A percentile compares a stretch with the other conserved stretches of the same genome.
phyloP scores from a whole-genome alignment of 345 rosid genomes.

The Melastoma malabathricum region DNA sequence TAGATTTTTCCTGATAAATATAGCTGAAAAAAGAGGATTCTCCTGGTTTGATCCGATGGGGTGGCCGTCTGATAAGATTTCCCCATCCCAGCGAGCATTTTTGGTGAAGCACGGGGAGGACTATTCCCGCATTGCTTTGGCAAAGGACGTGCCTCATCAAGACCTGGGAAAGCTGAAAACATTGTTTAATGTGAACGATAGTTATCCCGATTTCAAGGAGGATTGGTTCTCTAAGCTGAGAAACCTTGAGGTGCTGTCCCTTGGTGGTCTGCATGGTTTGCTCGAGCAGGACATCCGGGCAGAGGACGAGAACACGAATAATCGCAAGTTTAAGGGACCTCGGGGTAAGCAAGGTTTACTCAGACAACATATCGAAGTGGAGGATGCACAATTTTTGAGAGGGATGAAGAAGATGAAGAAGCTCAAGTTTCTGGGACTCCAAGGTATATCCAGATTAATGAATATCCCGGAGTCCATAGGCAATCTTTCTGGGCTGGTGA shows the following conservation, averaged over 20 bases:
- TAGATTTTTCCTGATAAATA: slow-evolving; percentile 24
- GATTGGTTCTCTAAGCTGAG: slow-evolving; percentile 19
- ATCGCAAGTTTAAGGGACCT: slow-evolving; percentile 4
- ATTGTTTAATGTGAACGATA: slow-evolving; percentile 20
- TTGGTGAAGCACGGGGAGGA: slow-evolving; percentile 16
- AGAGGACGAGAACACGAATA: background rate
- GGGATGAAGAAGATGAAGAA: slow-evolving; percentile 15
- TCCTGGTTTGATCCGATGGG: slow-evolving; percentile 9
- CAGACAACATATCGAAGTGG: slow-evolving; percentile 23
- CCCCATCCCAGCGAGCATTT: slow-evolving; percentile 18
- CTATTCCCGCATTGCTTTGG: slow-evolving; percentile 2
- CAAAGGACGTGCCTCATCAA: background rate
- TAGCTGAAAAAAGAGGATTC: slow-evolving; percentile 12
- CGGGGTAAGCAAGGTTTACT: no score
- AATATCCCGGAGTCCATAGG: slow-evolving; percentile 12
- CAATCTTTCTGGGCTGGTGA: slow-evolving; percentile 10
- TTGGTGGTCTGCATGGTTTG: slow-evolving; percentile 23
- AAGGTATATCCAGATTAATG: slow-evolving; percentile 24
- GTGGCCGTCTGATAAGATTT: slow-evolving; percentile 12
- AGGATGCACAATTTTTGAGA: slow-evolving; percentile 8
- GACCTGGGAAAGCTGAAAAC: slow-evolving; percentile 7
- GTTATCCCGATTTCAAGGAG: slow-evolving; percentile 13
- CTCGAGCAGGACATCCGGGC: background rate
- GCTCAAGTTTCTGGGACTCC: slow-evolving; percentile 16
- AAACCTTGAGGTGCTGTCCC: slow-evolving; percentile 15